A percentile compares a stretch with the other conserved stretches of the same genome.
These are phyloP conservation scores for Neophaeococcomyces mojaviensis DNA, from an alignment of 2,329 filamentous ascomycete species.

Conservation along the genomic window DNA sequence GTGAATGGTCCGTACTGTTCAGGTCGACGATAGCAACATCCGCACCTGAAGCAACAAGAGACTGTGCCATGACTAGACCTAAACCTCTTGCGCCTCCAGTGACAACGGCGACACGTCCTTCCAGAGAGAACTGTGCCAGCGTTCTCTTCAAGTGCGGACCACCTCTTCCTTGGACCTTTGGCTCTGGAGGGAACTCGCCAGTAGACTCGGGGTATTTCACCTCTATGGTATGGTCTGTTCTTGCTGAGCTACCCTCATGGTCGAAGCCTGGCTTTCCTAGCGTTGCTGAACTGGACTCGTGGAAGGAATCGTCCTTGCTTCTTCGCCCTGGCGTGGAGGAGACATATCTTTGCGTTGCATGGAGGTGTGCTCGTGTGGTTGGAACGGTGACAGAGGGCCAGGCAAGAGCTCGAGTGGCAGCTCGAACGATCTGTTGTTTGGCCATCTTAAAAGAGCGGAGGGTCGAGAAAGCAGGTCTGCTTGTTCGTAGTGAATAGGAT, in stretches of 20 bases:
- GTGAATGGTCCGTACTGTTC: slow-evolving; percentile 59
- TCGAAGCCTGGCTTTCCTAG: slow-evolving; percentile 27
- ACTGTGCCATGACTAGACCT: slow-evolving; percentile 88
- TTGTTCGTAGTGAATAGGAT: not conserved
- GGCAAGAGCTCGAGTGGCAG: not conserved
- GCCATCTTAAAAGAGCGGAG: not conserved
- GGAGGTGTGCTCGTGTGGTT: not conserved
- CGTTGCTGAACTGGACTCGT: slow-evolving; percentile 21
- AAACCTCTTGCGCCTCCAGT: slow-evolving; percentile 86
- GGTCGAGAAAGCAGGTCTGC: not conserved
- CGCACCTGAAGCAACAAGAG: slow-evolving; percentile 77
- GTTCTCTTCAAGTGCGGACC: slow-evolving; percentile 79
- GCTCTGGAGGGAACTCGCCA: slow-evolving; percentile 59
- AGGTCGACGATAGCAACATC: slow-evolving; percentile 89
- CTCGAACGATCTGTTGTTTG: not conserved
- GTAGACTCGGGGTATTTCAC: slow-evolving; percentile 71
- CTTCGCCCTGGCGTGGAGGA: slow-evolving; percentile 8
- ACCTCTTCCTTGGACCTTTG: slow-evolving; percentile 66
- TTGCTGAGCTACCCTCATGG: slow-evolving; percentile 63
- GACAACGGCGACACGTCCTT: slow-evolving; percentile 74
- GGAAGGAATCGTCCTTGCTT: slow-evolving; percentile 20
- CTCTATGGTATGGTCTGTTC: slow-evolving; percentile 69
- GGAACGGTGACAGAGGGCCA: not conserved
- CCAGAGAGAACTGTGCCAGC: slow-evolving; percentile 75
- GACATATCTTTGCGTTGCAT: slow-evolving; percentile 8